These are phyloP conservation scores for Solanum medicagineum DNA, from an alignment of 257 asterid genomes.

Conservation along the genomic window DNA sequence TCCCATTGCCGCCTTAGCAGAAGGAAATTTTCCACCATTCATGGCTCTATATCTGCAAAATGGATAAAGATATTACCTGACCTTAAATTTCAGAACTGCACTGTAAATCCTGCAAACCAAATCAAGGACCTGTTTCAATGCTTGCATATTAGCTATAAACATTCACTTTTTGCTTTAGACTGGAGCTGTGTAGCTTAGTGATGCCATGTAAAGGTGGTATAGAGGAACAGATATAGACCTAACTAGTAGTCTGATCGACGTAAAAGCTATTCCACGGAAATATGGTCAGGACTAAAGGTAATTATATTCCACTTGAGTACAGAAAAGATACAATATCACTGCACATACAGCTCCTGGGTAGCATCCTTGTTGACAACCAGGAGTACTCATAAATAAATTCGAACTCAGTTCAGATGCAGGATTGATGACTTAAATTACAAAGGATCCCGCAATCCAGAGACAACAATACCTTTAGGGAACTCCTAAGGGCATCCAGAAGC, in stretches of 20 bases:
- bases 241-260: not conserved
- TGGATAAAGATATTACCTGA: not conserved
- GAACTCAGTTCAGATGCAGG: not conserved
- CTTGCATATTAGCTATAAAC: not conserved
- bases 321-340: not conserved
- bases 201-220: not conserved
- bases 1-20: constrained; percentile 16
- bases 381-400: not conserved
- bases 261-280: not conserved
- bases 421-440: not conserved
- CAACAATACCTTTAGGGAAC: not conserved
- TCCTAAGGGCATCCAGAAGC: not conserved
- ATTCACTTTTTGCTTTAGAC: not conserved
- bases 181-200: not conserved
- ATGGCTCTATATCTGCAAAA: constrained; percentile 52
- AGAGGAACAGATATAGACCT: not conserved
- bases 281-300: not conserved
- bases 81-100: not conserved
- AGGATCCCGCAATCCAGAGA: not conserved
- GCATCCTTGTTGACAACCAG: not conserved
- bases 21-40: constrained; percentile 78
- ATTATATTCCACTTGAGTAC: not conserved
- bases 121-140: not conserved
- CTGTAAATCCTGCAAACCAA: not conserved
- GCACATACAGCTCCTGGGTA: not conserved